Evolutionary conservation across 2,329 filamentous ascomycete species (phyloP), one percentile per base, ranked within the genome.

Genomic region (Fusarium equiseti): DNA sequence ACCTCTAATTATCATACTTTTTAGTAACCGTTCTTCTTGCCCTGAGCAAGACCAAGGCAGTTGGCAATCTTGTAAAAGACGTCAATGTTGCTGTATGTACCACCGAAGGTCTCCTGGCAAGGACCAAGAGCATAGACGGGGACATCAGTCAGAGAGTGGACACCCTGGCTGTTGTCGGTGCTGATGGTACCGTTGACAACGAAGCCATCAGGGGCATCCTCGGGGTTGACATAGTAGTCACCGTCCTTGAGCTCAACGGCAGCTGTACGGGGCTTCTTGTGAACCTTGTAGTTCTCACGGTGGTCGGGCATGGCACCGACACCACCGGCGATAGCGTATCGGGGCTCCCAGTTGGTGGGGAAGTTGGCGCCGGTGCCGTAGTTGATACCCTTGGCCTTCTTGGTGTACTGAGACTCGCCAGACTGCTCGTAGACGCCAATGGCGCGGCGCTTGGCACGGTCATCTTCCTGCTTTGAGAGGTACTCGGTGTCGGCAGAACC

Each of bases 401-500:
- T 82, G 7, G 88, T 89, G 85, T 97, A 97, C 79, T 94, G 91
- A 1, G 90, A 92, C 13, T 91, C 83, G 22, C 93, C 93, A 1
- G 92, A 92, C 74, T 90, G 84, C 71, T 88, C 83, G 83, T 97
- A 96, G 31, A 86, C 85, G 62, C 93, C 93, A 53, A 96, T 84
- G 42, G 93, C 93, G 52, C 87, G 84, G 73, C 93, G 91, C 86
- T 94, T 95, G 74, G 87, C 82, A 73, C 93, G 91, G 78, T 92
- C 89, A 20, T 86, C 85, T 9, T 84, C 80, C 74, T 94, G 88
- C 6, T 87, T 86, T 18, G 87, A 83, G 49, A 95, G 85, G 81
- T 95, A 96, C 77, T 91, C 84, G 20, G 93, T 96, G 77, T 97
- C 93, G 50, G 93, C 92, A 69, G 86, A 90, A 68, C 93, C 93